Evolutionary conservation across 2,329 filamentous ascomycete genomes (phyloP), one percentile per base, ranked within the genome.

Genomic region (Arthrinium puccinioides): DNA sequence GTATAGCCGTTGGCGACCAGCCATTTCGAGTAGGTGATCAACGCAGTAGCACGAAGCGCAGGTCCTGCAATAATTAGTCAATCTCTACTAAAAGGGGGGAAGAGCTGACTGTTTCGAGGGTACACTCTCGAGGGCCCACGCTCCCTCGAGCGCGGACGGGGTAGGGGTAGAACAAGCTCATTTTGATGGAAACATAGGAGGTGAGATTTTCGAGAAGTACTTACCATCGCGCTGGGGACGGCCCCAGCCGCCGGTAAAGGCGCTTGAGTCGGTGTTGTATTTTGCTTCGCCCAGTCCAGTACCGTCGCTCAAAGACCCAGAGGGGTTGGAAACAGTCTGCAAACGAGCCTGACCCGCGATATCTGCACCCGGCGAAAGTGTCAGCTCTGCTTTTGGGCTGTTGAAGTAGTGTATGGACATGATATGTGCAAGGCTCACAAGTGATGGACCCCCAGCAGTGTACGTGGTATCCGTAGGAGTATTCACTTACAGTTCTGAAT

Each of bases 141-240:
- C n/a, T n/a, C n/a, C n/a, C n/a, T n/a, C n/a, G n/a, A n/a, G n/a
- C n/a, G n/a, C n/a, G n/a, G n/a, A n/a, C n/a, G n/a, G n/a, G n/a
- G n/a, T n/a, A n/a, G n/a, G n/a, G n/a, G n/a, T n/a, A n/a, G n/a
- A n/a, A n/a, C n/a, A n/a, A n/a, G n/a, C n/a, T n/a, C n/a, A n/a
- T n/a, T n/a, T n/a, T n/a, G n/a, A n/a, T n/a, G n/a, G n/a, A n/a
- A n/a, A n/a, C n/a, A n/a, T n/a, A n/a, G n/a, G n/a, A n/a, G n/a
- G n/a, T n/a, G n/a, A n/a, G n/a, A n/a, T n/a, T n/a, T n/a, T n/a
- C n/a, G n/a, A n/a, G n/a, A n/a, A n/a, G n/a, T n/a, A n/a, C n/a
- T n/a, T n/a, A n/a, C 86, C 86, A 58, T 92, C 86, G 28, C 82
- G 72, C 59, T 92, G 86, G 10, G 86, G 86, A 15, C 86, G 76